A percentile compares a stretch with the other conserved stretches of the same genome.
Conservation (phyloP, 208 protist species). For the Trypanosoma avium region DNA sequence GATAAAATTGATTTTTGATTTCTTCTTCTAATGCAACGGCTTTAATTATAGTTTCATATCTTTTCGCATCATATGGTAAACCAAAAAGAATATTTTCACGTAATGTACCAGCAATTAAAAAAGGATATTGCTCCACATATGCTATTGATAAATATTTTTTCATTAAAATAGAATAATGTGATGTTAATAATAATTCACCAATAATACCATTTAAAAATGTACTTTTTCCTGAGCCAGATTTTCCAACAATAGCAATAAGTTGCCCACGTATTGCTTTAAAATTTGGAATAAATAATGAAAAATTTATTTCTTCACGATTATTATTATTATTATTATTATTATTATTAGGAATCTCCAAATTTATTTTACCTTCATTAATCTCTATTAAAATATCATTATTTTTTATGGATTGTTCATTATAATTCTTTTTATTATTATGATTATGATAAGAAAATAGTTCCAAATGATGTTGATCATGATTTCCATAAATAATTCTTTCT, state of each 20-base stretch:
- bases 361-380: constrained; percentile 5
- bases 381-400: constrained; percentile 10
- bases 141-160: constrained; percentile 25
- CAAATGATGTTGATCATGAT: not conserved
- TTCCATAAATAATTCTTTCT: not conserved
- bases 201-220: constrained; percentile 37
- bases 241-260: constrained; percentile 49
- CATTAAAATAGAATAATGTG: constrained; percentile 10
- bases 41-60: constrained; percentile 32
- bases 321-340: not conserved
- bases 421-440: not conserved
- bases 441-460: not conserved
- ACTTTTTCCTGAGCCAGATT: constrained; percentile 49
- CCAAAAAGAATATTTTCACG: constrained; percentile 82
- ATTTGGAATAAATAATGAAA: constrained; percentile 15
- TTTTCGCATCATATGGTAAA: constrained; percentile 24
- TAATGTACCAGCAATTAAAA: constrained; percentile 66
- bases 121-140: constrained; percentile 63
- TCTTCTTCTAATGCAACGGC: constrained; percentile 52
- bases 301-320: no score
- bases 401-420: not conserved
- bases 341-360: not conserved
- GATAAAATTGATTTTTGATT: constrained; percentile 27
- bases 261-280: constrained; percentile 33
- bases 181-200: constrained; percentile 27